These are phyloP conservation scores for Starmerella stigmatis DNA, from an alignment of 805 yeast genomes.

Conservation along the genomic window DNA sequence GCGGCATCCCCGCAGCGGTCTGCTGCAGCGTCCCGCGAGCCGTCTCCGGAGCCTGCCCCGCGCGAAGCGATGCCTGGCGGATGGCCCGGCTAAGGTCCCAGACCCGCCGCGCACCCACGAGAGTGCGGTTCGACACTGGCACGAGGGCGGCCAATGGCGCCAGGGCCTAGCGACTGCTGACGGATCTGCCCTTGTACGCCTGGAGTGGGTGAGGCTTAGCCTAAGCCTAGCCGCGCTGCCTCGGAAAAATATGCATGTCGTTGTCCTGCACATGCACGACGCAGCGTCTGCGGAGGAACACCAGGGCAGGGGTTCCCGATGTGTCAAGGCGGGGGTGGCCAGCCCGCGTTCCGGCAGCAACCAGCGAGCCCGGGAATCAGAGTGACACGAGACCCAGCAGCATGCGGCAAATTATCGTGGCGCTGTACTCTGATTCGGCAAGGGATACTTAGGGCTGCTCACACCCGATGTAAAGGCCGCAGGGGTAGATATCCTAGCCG, in stretches of 20 bases:
- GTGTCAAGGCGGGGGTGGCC: not conserved
- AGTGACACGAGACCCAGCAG: too few relatives aligned
- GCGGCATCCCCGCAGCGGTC: not conserved
- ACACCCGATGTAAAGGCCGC: too few relatives aligned
- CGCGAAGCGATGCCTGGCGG: conserved; percentile 1
- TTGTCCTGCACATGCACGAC: not conserved
- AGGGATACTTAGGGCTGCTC: too few relatives aligned
- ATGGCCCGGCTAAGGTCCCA: conserved; percentile 7
- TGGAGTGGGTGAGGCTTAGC: conserved; percentile 6
- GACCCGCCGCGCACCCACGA: too few relatives aligned
- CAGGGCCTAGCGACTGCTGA: too few relatives aligned
- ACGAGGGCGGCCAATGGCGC: too few relatives aligned
- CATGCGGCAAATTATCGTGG: too few relatives aligned
- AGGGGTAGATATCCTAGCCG: too few relatives aligned
- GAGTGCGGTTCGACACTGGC: too few relatives aligned
- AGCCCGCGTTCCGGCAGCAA: conserved; percentile 1
- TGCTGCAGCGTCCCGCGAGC: too few relatives aligned
- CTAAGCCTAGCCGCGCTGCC: not conserved
- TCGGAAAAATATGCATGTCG: conserved; percentile 1
- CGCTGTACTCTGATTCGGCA: not conserved
- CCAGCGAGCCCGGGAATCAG: not conserved
- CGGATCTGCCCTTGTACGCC: too few relatives aligned
- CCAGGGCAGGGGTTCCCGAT: not conserved
- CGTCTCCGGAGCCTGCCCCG: not conserved
- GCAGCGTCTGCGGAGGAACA: not conserved